These are phyloP conservation scores for Paramyrothecium roridum DNA, from an alignment of 2,329 filamentous ascomycete species.

Conservation along the genomic window DNA sequence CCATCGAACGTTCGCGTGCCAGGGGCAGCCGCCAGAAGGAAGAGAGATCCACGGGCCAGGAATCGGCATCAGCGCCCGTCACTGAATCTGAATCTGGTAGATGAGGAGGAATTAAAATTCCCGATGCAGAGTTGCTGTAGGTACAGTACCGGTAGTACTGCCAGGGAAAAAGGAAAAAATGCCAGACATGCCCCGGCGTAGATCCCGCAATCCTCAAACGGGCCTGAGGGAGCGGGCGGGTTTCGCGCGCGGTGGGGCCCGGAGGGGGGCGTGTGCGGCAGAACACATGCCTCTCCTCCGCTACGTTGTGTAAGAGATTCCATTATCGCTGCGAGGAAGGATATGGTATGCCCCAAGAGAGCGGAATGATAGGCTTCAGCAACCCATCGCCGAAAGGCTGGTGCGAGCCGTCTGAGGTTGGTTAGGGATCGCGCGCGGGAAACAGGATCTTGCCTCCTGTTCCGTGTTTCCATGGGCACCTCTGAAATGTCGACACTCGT, in stretches of 20 bases:
- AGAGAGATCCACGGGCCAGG: not conserved
- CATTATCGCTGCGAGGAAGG: too few relatives aligned
- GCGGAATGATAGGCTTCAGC: too few relatives aligned
- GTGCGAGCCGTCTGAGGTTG: too few relatives aligned
- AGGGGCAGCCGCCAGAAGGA: not conserved
- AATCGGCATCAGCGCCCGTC: not conserved
- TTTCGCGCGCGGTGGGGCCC: not conserved
- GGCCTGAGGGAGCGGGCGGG: not conserved
- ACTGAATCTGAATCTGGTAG: not conserved
- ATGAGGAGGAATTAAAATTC: not conserved
- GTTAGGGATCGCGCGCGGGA: too few relatives aligned
- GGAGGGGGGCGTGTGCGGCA: not conserved
- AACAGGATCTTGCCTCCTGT: too few relatives aligned
- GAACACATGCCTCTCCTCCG: too few relatives aligned
- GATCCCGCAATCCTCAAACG: not conserved
- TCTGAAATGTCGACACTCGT: too few relatives aligned
- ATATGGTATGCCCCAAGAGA: too few relatives aligned
- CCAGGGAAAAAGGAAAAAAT: not conserved
- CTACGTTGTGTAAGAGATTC: too few relatives aligned
- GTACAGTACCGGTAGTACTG: too few relatives aligned
- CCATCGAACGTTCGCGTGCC: not conserved
- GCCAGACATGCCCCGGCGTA: not conserved
- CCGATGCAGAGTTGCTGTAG: not conserved
- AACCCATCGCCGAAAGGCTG: too few relatives aligned
- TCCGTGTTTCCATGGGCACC: too few relatives aligned